phyloP scores from a whole-genome alignment of 345 rosid species.

The Eucalyptus globulus region DNA sequence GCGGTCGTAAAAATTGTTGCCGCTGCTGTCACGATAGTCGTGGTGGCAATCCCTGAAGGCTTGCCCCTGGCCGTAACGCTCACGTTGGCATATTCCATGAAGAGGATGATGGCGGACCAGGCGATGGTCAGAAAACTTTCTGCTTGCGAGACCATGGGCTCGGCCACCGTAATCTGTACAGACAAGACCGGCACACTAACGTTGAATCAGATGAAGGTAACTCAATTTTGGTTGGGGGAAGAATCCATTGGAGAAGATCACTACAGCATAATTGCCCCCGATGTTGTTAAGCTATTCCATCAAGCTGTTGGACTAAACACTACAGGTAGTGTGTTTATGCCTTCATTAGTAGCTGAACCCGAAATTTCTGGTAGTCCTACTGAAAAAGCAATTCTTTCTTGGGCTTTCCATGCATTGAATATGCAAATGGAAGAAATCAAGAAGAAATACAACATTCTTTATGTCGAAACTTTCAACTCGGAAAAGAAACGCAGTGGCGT shows the following conservation, averaged over 20 bases:
- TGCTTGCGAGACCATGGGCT: slow-evolving; percentile 87
- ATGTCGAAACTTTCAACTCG: slow-evolving; percentile 65
- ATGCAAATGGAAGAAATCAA: slow-evolving; percentile 30
- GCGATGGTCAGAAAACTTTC: slow-evolving; percentile 73
- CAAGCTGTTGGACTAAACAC: slow-evolving; percentile 67
- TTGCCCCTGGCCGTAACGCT: no score
- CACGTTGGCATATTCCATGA: slow-evolving; percentile 46
- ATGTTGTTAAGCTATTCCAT: slow-evolving; percentile 27
- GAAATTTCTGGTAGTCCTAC: slow-evolving; percentile 61
- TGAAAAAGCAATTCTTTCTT: slow-evolving; percentile 63
- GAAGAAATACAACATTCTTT: slow-evolving; percentile 11
- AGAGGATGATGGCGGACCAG: slow-evolving; percentile 71
- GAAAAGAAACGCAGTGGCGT: slow-evolving; percentile 63
- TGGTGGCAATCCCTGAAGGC: no score
- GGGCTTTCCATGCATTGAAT: slow-evolving; percentile 40
- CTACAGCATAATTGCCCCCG: slow-evolving; percentile 7
- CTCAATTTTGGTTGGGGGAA: slow-evolving; percentile 48
- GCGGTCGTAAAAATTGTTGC: no score
- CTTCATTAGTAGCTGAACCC: slow-evolving; percentile 6
- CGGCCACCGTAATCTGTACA: slow-evolving; percentile 61
- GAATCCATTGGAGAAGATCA: slow-evolving; percentile 1
- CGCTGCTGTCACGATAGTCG: no score
- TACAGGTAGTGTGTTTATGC: slow-evolving; percentile 36
- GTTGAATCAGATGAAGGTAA: slow-evolving; percentile 57
- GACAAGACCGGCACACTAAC: slow-evolving; percentile 88